A percentile compares a stretch with the other conserved stretches of the same genome.
phyloP scores from a whole-genome alignment of 108 stramenopile genomes.

The Nannochloropsis gaditana region DNA sequence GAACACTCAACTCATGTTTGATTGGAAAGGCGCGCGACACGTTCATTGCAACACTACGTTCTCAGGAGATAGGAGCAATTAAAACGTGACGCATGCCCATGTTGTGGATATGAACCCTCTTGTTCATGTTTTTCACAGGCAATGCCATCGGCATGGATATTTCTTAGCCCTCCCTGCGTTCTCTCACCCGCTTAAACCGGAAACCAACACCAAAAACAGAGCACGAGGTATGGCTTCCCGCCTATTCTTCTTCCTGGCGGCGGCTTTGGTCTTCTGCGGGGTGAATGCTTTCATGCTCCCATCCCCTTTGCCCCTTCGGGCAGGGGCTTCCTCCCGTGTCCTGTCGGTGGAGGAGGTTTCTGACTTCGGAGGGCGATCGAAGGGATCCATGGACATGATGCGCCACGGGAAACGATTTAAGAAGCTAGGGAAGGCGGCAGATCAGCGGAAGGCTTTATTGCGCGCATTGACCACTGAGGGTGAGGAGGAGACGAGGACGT shows the following conservation, averaged over 20 bases:
- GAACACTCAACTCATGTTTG: too few relatives aligned
- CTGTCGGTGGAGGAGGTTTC: background rate
- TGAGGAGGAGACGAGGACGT: background rate
- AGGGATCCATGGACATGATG: constrained; percentile 30
- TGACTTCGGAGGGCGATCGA: background rate
- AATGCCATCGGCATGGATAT: background rate
- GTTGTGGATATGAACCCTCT: too few relatives aligned
- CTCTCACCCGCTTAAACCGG: background rate
- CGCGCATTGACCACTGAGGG: constrained; percentile 86
- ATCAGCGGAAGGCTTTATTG: constrained; percentile 94
- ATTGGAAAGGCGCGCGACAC: too few relatives aligned
- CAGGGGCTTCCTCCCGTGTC: background rate
- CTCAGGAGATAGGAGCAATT: too few relatives aligned
- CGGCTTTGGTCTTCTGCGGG: background rate
- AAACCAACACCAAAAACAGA: background rate
- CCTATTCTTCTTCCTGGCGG: background rate
- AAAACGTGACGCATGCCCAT: too few relatives aligned
- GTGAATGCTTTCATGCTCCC: constrained; percentile 17
- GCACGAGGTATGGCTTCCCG: background rate
- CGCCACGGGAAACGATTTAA: constrained; percentile 55
- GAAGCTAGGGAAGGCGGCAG: constrained; percentile 81
- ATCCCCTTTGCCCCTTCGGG: background rate
- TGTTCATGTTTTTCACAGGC: too few relatives aligned
- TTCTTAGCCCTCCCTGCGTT: background rate
- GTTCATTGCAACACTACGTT: too few relatives aligned